Evolutionary conservation across 192 early-diverging fungal species (phyloP).

Genomic region (Podila verticillata): DNA sequence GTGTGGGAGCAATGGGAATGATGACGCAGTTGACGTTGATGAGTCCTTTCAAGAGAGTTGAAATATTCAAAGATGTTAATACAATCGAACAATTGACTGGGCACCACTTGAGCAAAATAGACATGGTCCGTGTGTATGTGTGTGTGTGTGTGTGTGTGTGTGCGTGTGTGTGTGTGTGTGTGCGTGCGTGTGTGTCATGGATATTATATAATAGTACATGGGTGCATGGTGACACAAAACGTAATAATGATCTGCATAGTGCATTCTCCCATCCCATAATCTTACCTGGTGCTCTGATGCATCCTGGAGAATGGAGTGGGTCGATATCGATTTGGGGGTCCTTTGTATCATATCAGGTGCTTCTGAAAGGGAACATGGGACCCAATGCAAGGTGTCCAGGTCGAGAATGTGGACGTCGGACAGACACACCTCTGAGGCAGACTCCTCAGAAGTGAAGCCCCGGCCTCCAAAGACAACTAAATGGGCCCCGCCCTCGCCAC

Average conservation of each 20-base stretch:
- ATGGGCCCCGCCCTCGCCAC: slow-evolving; percentile 60
- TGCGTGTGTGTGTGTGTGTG: background rate
- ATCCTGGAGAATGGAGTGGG: background rate
- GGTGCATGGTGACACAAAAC: too few species aligned
- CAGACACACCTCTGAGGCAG: slow-evolving; percentile 52
- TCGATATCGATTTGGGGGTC: background rate
- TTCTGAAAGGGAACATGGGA: slow-evolving; percentile 21
- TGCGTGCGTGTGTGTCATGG: too few species aligned
- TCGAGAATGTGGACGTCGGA: slow-evolving; percentile 63
- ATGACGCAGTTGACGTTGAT: background rate
- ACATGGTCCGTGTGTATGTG: background rate
- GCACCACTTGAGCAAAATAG: too few species aligned
- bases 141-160: background rate
- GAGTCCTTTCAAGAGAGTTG: background rate
- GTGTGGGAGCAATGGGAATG: background rate
- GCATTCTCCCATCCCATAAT: background rate
- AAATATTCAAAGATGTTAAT: background rate
- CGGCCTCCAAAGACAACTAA: slow-evolving; percentile 79
- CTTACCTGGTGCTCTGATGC: background rate
- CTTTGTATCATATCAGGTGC: background rate
- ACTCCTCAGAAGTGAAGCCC: slow-evolving; percentile 61
- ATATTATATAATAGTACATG: too few species aligned
- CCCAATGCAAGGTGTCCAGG: slow-evolving; percentile 55
- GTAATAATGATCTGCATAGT: too few species aligned
- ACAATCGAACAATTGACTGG: too few species aligned